A percentile compares a stretch with the other conserved stretches of the same genome.
Evolutionary conservation across 2,329 filamentous ascomycete species (phyloP).

Genomic region (Pestalotiopsis sp.): DNA sequence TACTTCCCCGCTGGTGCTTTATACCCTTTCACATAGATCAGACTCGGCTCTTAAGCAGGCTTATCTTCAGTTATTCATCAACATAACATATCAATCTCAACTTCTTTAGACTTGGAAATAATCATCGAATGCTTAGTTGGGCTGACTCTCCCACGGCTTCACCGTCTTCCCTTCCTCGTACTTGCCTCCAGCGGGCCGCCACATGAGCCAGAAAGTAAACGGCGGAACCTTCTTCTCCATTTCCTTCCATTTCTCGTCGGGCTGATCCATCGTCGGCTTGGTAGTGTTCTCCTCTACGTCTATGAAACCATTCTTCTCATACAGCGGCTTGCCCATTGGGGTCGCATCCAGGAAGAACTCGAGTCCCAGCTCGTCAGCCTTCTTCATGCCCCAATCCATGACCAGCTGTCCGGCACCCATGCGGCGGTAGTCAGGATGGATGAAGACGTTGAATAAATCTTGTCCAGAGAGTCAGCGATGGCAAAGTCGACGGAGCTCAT

Average conservation of each 20-base stretch:
- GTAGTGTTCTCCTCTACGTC: neutral
- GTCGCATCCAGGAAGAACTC: conserved; percentile 26
- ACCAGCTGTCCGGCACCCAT: conserved; percentile 22
- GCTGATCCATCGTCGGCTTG: neutral
- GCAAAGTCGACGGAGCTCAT: neutral
- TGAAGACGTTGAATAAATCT: conserved; percentile 26
- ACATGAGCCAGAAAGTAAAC: conserved; percentile 23
- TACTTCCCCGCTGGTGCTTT: too few relatives aligned
- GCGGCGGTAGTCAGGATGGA: conserved; percentile 22
- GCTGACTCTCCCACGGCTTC: neutral
- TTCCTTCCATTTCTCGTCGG: conserved; percentile 24
- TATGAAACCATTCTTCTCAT: neutral
- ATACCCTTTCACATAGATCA: too few relatives aligned
- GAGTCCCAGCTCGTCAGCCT: conserved; percentile 21
- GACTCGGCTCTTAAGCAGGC: too few relatives aligned
- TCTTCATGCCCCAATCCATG: conserved; percentile 24
- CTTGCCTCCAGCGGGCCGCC: conserved; percentile 16
- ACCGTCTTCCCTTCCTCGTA: conserved; percentile 12
- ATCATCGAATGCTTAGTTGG: neutral
- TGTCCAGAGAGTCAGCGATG: neutral
- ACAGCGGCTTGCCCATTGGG: conserved; percentile 16
- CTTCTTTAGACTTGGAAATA: neutral
- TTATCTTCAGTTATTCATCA: too few relatives aligned
- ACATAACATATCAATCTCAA: too few relatives aligned
- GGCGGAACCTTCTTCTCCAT: conserved; percentile 40